These are phyloP conservation scores for Ustilago crameri DNA, from an alignment of 1,284 basidiomycete genomes.

Conservation along the genomic window DNA sequence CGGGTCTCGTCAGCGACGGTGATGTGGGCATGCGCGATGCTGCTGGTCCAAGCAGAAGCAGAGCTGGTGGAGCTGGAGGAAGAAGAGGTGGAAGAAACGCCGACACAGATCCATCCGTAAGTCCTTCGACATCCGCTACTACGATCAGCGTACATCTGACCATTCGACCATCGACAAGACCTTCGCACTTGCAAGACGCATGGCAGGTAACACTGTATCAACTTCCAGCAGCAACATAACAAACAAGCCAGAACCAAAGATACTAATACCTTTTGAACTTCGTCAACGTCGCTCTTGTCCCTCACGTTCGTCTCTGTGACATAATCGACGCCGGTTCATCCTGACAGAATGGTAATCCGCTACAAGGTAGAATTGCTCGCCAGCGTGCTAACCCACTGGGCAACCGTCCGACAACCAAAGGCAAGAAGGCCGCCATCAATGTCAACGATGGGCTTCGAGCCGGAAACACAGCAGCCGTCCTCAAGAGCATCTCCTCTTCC, in stretches of 20 bases:
- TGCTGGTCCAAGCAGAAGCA: conserved; percentile 42
- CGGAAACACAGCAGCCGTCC: conserved; percentile 38
- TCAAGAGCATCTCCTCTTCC: conserved; percentile 46
- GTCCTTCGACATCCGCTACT: conserved; percentile 15
- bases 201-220: not conserved
- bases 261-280: too few species aligned
- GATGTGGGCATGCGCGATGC: conserved; percentile 49
- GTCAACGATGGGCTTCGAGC: conserved; percentile 46
- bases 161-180: not conserved
- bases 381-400: conserved; percentile 48
- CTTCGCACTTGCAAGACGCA: not conserved
- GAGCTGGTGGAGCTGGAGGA: conserved; percentile 21
- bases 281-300: not conserved
- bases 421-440: conserved; percentile 39
- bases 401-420: conserved; percentile 33
- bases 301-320: not conserved
- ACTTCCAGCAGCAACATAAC: too few species aligned
- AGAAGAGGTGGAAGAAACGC: conserved; percentile 27
- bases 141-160: not conserved
- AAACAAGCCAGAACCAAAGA: too few species aligned
- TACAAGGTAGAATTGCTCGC: conserved; percentile 37
- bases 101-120: conserved; percentile 39
- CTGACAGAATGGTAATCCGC: conserved; percentile 19
- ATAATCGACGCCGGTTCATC: not conserved
- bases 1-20: conserved; percentile 41